Conservation (phyloP, 2,329 filamentous ascomycete species). For the Penicillium hordei region DNA sequence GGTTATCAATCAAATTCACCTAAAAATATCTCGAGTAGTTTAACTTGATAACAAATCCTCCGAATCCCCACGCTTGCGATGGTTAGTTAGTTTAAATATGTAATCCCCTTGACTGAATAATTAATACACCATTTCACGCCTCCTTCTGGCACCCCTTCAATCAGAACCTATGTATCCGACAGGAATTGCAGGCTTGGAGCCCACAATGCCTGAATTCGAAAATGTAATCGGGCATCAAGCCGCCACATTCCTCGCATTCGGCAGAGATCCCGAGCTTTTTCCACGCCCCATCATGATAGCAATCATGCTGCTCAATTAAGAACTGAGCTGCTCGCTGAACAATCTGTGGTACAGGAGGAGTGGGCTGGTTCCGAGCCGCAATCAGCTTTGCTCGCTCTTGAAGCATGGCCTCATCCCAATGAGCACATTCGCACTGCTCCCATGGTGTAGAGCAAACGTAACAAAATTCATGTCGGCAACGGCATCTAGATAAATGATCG, state of each 20-base stretch:
- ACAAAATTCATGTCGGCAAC: slow-evolving; percentile 34
- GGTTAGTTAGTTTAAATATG: no score
- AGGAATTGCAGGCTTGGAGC: not conserved
- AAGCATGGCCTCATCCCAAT: slow-evolving; percentile 20
- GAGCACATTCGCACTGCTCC: slow-evolving; percentile 29
- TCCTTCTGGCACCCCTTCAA: not conserved
- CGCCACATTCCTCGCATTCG: not conserved
- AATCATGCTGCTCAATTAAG: not conserved
- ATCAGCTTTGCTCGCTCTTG: not conserved
- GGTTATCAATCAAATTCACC: not conserved
- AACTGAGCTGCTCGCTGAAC: not conserved
- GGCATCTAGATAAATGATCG: slow-evolving; percentile 22
- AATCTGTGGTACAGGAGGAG: not conserved
- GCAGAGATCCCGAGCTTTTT: not conserved
- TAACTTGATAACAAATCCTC: not conserved
- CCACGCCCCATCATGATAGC: not conserved
- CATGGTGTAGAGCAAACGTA: slow-evolving; percentile 31
- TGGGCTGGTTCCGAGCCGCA: not conserved
- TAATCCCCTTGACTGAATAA: not conserved
- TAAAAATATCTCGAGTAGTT: not conserved
- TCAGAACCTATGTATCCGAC: not conserved
- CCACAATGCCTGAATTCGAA: not conserved
- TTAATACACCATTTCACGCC: not conserved
- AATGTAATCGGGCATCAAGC: not conserved
- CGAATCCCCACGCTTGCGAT: not conserved